Conservation (phyloP, 768 basidiomycete species). For the Suillus bovinus region DNA sequence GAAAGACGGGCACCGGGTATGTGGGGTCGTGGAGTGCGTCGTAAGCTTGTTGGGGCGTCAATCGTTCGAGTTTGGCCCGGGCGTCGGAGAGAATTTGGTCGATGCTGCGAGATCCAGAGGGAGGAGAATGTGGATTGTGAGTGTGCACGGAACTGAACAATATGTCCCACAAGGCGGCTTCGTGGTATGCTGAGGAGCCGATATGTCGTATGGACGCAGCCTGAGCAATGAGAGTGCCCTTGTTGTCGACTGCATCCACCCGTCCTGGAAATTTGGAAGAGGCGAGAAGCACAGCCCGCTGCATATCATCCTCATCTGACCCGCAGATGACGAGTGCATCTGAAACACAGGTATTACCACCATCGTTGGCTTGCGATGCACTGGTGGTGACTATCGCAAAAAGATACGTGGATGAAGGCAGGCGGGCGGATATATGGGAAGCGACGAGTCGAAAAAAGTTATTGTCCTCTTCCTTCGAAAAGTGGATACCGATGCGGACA, state of each 20-base stretch:
- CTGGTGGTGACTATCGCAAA: conserved; percentile 56
- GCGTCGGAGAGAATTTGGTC: conserved; percentile 56
- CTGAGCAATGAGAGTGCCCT: conserved; percentile 30
- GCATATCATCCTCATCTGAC: conserved; percentile 54
- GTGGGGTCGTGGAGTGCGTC: conserved; percentile 55
- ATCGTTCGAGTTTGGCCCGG: conserved; percentile 62
- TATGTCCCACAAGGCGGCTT: conserved; percentile 67
- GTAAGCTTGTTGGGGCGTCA: conserved; percentile 60
- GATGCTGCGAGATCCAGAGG: conserved; percentile 63
- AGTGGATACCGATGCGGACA: conserved; percentile 58
- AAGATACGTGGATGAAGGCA: conserved; percentile 46
- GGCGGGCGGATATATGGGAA: conserved; percentile 40
- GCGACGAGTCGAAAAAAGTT: conserved; percentile 60
- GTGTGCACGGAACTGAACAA: conserved; percentile 57
- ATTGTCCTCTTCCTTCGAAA: conserved; percentile 57
- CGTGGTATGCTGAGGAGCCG: conserved; percentile 55
- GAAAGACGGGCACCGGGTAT: conserved; percentile 60
- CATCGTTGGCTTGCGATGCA: conserved; percentile 23
- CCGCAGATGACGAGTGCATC: conserved; percentile 60
- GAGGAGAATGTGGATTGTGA: conserved; percentile 62
- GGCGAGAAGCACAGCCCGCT: conserved; percentile 66
- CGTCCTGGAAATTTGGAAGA: conserved; percentile 70
- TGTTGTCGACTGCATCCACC: conserved; percentile 40
- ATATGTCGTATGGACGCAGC: conserved; percentile 53
- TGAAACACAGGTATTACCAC: conserved; percentile 14